A percentile compares a stretch with the other conserved stretches of the same genome.
phyloP scores from a whole-genome alignment of 441 rosid genomes.

The Pelargonium cotyledonis region DNA sequence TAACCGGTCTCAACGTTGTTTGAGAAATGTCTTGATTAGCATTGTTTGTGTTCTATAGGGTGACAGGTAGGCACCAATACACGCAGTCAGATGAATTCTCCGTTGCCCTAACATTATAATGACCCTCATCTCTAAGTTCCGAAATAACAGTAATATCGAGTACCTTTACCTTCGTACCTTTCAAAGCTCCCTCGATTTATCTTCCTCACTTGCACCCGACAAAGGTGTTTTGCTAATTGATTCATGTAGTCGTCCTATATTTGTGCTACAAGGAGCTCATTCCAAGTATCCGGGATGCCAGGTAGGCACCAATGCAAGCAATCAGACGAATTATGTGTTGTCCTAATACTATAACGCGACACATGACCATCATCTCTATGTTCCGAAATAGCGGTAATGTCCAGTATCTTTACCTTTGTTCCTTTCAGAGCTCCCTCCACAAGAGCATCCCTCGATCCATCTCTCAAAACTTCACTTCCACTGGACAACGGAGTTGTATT shows the following conservation, averaged over 20 bases:
- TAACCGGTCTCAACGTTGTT: too few relatives aligned
- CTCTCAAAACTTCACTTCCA: conserved; percentile 41
- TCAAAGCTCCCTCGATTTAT: conserved; percentile 49
- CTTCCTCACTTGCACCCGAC: conserved; percentile 40
- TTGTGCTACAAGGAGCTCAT: conserved; percentile 50
- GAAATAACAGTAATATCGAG: conserved; percentile 63
- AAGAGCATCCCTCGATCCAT: conserved; percentile 44
- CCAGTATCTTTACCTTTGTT: conserved; percentile 51
- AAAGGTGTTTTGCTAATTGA: conserved; percentile 24
- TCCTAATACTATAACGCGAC: conserved; percentile 34
- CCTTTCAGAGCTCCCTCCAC: conserved; percentile 48
- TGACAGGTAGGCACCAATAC: conserved; percentile 72
- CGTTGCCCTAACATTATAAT: conserved; percentile 34
- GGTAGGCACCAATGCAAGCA: conserved; percentile 84
- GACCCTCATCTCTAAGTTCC: conserved; percentile 65
- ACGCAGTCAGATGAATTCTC: conserved; percentile 46
- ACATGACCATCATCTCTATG: conserved; percentile 70
- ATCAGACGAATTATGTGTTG: conserved; percentile 34
- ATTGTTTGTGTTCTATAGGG: conserved; percentile 28
- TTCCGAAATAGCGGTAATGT: conserved; percentile 54
- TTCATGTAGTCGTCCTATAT: conserved; percentile 19
- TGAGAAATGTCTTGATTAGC: too few relatives aligned
- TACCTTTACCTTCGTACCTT: conserved; percentile 48
- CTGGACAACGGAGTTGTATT: conserved; percentile 44
- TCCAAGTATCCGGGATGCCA: conserved; percentile 63